Evolutionary conservation across 2,329 filamentous ascomycete species (phyloP), one percentile per base, ranked within the genome.

Genomic region (Emmonsiellopsis sp.): DNA sequence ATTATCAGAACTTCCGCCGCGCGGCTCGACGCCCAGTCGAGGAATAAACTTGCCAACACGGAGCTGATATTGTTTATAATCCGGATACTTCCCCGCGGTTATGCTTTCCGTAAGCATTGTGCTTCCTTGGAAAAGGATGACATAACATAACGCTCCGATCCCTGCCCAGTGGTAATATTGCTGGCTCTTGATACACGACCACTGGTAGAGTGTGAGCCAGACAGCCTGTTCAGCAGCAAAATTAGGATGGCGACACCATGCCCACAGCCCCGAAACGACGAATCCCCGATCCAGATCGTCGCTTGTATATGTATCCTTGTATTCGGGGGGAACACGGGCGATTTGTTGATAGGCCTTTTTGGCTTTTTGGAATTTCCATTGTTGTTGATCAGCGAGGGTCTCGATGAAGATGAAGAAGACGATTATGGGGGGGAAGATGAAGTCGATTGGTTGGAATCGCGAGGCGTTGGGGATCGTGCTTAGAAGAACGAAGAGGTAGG

Each of bases 271-370:
- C 4, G 78, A 82, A 7, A 88, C 86, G 58, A 87, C 78, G 71
- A 98, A 98, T 42, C 93, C 93, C 39, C 92, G 86, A 58, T 96
- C 88, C 31, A 98, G 80, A 52, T 95, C 88, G 56, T 82, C 82
- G 60, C 85, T 82, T 0, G 77, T 78, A 68, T 79, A 90, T 21
- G 63, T 61, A 33, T 61, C 61, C 60, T 74, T 73, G 66, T 70
- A 76, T 32, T 69, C 69, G 5, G 72, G 68, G 0, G 88, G 82
- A 3, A 92, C 77, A 65, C 87, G 86, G 48, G 83, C 88, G 1
- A 84, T 85, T 57, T 82, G 77, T 57, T 82, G 80, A 69, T 95
- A 97, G 43, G 81, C 68, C 45, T 80, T 74, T 73, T 96, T 97
- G 48, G 90, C 91, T 13, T 73, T 72, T 67, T 98, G 91, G 73